Conservation (phyloP, 1,284 basidiomycete genomes). For the Pseudozyma sp. region DNA sequence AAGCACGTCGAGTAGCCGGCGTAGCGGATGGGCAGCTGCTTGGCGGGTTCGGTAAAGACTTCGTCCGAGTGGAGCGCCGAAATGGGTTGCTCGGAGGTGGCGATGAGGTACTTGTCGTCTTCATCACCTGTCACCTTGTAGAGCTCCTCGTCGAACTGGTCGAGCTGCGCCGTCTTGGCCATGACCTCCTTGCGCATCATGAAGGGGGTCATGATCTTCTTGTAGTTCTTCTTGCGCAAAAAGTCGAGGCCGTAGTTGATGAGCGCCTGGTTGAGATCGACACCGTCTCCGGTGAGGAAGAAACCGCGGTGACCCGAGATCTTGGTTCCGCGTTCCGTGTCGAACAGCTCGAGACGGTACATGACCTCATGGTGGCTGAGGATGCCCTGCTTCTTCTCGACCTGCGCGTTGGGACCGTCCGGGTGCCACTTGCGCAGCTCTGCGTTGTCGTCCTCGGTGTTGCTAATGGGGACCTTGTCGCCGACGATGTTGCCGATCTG, state of each 20-base stretch:
- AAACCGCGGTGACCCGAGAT: constrained; percentile 95
- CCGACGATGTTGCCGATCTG: constrained; percentile 94
- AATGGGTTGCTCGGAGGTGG: constrained; percentile 98
- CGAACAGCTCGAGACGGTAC: constrained; percentile 90
- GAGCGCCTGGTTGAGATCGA: constrained; percentile 96
- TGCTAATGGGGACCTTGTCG: constrained; percentile 83
- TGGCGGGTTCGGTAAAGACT: constrained; percentile 93
- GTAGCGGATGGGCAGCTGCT: constrained; percentile 85
- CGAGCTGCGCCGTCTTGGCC: constrained; percentile 96
- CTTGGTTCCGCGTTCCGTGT: constrained; percentile 90
- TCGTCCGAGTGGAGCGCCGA: constrained; percentile 94
- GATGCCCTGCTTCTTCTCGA: constrained; percentile 76
- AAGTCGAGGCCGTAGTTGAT: constrained; percentile 96
- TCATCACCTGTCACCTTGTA: constrained; percentile 91
- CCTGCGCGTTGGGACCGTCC: constrained; percentile 76
- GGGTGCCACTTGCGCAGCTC: constrained; percentile 88
- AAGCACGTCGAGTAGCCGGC: constrained; percentile 90
- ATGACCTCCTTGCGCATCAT: constrained; percentile 98
- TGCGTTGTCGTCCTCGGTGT: constrained; percentile 94
- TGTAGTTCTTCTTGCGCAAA: constrained; percentile 83
- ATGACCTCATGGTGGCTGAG: constrained; percentile 97
- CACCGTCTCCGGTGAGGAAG: constrained; percentile 93
- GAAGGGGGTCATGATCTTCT: constrained; percentile 96
- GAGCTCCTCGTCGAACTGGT: constrained; percentile 97
- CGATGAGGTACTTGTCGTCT: constrained; percentile 98